Base-by-base conservation (phyloP, 805 yeast species). In the Kazachstania bromeliacearum region DNA sequence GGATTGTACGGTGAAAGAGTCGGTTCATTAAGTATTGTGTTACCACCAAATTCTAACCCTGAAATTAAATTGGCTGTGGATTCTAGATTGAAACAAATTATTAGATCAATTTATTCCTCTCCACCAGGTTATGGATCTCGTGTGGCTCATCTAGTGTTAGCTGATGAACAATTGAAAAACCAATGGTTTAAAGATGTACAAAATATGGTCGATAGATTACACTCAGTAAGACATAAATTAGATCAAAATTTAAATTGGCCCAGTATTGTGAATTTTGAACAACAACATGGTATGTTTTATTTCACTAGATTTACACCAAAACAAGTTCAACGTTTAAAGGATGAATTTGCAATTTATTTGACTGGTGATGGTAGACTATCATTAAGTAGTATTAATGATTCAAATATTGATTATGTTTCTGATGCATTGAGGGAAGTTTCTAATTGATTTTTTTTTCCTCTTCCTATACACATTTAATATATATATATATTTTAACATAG, bases 101-200 rank as follows among this genome's bases (percentile, higher is more conserved):
- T 85, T 42, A 75, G 97, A 57, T 83, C 96, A 27, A 73, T 83
- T 53, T 82, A 84, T 66, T 85, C 96, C 5, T 85, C 92, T 46
- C 96, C 97, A 23, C 95, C 97, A 37, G 81, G 85, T 41, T 89
- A 87, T 62, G 97, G 98, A 13, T 82, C 95, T 15, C 79, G 85
- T 53, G 74, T 89, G 39, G 98, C 87, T 16, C 82, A 82, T 56
- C 67, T 75, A 51, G 80, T 89, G 34, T 70, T 89, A 38, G 69
- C 73, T 38, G 67, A 75, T 46, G 68, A 74, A 40, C 63, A 62
- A 16, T 71, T 88, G 39, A 73, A 73, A 59, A 43, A 56, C 8
- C 79, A 79, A 55, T 89, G 98, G 98, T 75, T 79, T 49, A 50
- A 62, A 28, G 96, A 89, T 59, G 88, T 89, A 51, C 67, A 72